Base-by-base conservation (phyloP, 306 rosid species). In the Fragaria nilgerrensis region DNA sequence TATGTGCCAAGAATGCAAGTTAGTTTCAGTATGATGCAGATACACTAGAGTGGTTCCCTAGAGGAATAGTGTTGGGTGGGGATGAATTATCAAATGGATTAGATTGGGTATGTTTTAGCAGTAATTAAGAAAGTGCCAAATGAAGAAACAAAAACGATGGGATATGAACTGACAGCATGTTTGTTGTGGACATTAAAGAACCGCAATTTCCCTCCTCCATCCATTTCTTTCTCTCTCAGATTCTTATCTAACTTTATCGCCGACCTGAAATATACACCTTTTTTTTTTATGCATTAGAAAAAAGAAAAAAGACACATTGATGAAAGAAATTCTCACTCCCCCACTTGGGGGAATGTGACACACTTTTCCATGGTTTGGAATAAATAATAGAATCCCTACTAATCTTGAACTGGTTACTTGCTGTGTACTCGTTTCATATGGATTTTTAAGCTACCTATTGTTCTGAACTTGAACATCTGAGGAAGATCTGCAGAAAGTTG, bases 111-210 rank as follows among this genome's bases (percentile, higher is more conserved):
- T 29, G 44, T 44, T 2, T 43, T 37, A 14, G 76, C 72, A 82
- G 63, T 86, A 65, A 78, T 71, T 64, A 56, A 68, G 83, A 76
- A 69, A 71, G 73, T 44, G 84, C 81, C 87, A 83, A 85, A 75
- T 50, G 48, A 70, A 19, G 9, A 63, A 50, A 34, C 41, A 23
- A 49, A 77, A 70, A 44, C 1, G 11, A n/a, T 22, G 63, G 15
- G 29, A 59, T 37, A 29, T 23, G 68, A 14, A 14, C 4, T 16
- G 74, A 61, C 70, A 67, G 59, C 59, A 67, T n/a, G 29, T 12
- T 7, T 17, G 17, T 5, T 39, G 47, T 20, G 34, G 59, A n/a
- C 41, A 62, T 62, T 75, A 61, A 59, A 11, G 15, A 32, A 16
- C 3, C 5, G 47, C 47, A 50, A 48, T 48, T 22, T 63, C 43